Evolutionary conservation across 106 monocot species (phyloP).

Genomic region (Cymbidium sinense): DNA sequence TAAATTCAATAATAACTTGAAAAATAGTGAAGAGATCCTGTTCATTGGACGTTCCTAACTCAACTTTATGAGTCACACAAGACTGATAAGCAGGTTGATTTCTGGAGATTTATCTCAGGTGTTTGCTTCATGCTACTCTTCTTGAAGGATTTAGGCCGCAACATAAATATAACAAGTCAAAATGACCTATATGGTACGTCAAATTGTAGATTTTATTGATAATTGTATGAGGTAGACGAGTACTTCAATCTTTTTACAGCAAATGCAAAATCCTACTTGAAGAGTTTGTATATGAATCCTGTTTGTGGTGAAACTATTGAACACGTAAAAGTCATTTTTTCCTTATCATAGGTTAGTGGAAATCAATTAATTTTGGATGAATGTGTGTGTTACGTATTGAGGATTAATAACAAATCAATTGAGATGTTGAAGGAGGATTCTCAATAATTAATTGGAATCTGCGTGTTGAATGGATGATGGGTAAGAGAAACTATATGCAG

Average conservation of each 20-base stretch:
- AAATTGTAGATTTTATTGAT: neutral
- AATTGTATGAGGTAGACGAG: neutral
- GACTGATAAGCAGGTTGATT: neutral
- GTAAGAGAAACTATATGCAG: neutral
- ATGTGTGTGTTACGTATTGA: neutral
- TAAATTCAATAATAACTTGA: neutral
- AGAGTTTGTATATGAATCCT: neutral
- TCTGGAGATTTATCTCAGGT: neutral
- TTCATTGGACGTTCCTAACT: neutral
- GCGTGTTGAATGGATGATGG: neutral
- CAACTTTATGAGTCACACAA: neutral
- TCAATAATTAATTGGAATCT: neutral
- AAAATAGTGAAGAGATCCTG: neutral
- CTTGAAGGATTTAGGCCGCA: neutral
- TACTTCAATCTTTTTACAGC: neutral
- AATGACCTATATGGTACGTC: neutral
- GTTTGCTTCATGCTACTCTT: neutral
- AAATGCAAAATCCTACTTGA: neutral
- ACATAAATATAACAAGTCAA: neutral
- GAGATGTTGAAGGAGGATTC: neutral
- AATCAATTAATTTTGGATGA: neutral
- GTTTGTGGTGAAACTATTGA: neutral
- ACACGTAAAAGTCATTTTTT: neutral
- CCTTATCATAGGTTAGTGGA: neutral
- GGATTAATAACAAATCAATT: neutral